Base-by-base conservation (phyloP, 192 early-diverging fungal species). In the Coemansia sp. region DNA sequence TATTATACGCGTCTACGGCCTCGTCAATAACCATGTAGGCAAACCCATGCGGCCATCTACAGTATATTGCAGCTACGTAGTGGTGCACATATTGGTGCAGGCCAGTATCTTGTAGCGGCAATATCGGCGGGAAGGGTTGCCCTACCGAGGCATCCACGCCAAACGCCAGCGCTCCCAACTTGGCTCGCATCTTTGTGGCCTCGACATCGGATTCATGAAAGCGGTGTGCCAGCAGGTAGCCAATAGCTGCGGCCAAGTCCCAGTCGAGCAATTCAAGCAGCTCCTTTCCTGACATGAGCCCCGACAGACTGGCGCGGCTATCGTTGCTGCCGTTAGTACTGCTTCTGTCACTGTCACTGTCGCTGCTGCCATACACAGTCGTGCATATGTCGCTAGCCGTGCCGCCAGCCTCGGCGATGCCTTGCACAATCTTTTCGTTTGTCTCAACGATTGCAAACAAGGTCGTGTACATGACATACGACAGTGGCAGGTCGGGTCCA, bases 1-100 rank as follows among this genome's bases (percentile, higher is more conserved):
- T 39, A 40, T 81, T 81, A 45, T 81, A 81, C 6, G 68, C 65
- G 0, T 64, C 62, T 7, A 76, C 70, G 1, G 78, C 69, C 60
- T 81, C 78, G 32, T 81, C 78, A 37, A 81, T 71, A 9, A 81
- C 78, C 78, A 81, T 81, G 53, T 81, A 76, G 12, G 63, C 68
- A 69, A 81, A 75, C 0, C 73, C 78, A 27, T 81, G 54, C 0
- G 72, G 73, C 78, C 78, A 80, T 29, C 19, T 68, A 11, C 49
- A 42, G 29, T 81, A 82, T 17, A 76, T 42, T 8, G 62, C 27
- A 0, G 38, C 11, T 4, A 82, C 70, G 25, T 76, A 74, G 11
- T 38, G 25, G 36, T 47, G 59, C 35, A 82, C 59, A 36, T 61
- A 73, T 41, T 66, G 58, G 54, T 82, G 79, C 29, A 82, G 66